A percentile compares a stretch with the other conserved stretches of the same genome.
Conservation (phyloP, 768 basidiomycete species). For the Agaricus blazei region DNA sequence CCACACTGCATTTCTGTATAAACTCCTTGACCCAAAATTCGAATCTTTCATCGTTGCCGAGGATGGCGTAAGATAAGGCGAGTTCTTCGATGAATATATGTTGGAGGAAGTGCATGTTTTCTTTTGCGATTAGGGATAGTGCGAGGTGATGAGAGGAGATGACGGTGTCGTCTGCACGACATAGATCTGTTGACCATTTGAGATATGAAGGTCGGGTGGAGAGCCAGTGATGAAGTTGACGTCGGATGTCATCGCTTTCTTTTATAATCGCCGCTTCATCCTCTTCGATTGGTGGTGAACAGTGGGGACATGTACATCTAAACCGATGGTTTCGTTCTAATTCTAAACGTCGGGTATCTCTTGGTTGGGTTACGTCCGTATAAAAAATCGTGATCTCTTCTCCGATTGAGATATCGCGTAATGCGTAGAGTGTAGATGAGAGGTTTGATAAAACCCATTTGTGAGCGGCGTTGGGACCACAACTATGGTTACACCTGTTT, state of each 20-base stretch:
- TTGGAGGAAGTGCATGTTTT: constrained; percentile 36
- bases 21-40: constrained; percentile 29
- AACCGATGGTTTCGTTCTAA: constrained; percentile 37
- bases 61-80: constrained; percentile 33
- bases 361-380: constrained; percentile 32
- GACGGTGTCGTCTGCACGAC: constrained; percentile 33
- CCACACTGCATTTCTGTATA: constrained; percentile 19
- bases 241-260: constrained; percentile 28
- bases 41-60: constrained; percentile 33
- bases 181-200: constrained; percentile 39
- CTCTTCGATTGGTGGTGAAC: constrained; percentile 14
- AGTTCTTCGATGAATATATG: constrained; percentile 38
- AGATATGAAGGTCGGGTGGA: constrained; percentile 31
- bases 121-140: constrained; percentile 33
- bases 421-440: constrained; percentile 34
- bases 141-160: constrained; percentile 32
- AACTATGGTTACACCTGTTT: constrained; percentile 43
- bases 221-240: constrained; percentile 27
- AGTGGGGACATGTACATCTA: constrained; percentile 34
- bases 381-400: constrained; percentile 46
- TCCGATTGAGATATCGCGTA: constrained; percentile 29
- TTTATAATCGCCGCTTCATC: constrained; percentile 12
- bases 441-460: constrained; percentile 37
- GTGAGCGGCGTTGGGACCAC: constrained; percentile 38
- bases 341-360: constrained; percentile 25